These are phyloP conservation scores for Crucibulum laeve DNA, from an alignment of 768 basidiomycete genomes.

Conservation along the genomic window DNA sequence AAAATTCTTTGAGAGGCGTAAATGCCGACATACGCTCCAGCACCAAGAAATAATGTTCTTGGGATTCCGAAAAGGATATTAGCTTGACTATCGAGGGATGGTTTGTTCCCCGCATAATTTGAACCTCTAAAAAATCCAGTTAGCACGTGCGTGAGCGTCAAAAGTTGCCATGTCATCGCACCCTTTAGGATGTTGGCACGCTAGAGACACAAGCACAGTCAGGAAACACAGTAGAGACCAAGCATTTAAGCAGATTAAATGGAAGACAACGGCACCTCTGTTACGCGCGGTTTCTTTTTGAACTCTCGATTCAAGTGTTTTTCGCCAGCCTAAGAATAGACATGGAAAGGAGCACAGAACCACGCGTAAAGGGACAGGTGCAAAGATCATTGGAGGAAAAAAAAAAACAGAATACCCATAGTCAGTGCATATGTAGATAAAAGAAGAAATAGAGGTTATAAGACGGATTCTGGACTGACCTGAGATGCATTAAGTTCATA, in stretches of 20 bases:
- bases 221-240: slow-evolving; percentile 16
- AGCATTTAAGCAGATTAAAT: slow-evolving; percentile 9
- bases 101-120: slow-evolving; percentile 95
- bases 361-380: slow-evolving; percentile 26
- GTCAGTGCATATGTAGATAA: slow-evolving; percentile 14
- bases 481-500: slow-evolving; percentile 87
- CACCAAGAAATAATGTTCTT: slow-evolving; percentile 91
- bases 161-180: slow-evolving; percentile 18
- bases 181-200: slow-evolving; percentile 97
- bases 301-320: slow-evolving; percentile 92
- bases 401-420: slow-evolving; percentile 15
- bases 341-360: slow-evolving; percentile 18
- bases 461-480: slow-evolving; percentile 48
- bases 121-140: slow-evolving; percentile 67
- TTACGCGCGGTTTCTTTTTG: slow-evolving; percentile 96
- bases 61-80: slow-evolving; percentile 85
- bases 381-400: slow-evolving; percentile 16
- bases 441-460: slow-evolving; percentile 17
- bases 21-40: slow-evolving; percentile 71
- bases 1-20: neutral
- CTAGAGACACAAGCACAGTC: slow-evolving; percentile 41
- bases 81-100: slow-evolving; percentile 95
- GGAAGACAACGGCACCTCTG: slow-evolving; percentile 73
- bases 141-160: neutral
- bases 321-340: slow-evolving; percentile 66